phyloP scores from a whole-genome alignment of 441 rosid species.

The Syzygium syzygioides region DNA sequence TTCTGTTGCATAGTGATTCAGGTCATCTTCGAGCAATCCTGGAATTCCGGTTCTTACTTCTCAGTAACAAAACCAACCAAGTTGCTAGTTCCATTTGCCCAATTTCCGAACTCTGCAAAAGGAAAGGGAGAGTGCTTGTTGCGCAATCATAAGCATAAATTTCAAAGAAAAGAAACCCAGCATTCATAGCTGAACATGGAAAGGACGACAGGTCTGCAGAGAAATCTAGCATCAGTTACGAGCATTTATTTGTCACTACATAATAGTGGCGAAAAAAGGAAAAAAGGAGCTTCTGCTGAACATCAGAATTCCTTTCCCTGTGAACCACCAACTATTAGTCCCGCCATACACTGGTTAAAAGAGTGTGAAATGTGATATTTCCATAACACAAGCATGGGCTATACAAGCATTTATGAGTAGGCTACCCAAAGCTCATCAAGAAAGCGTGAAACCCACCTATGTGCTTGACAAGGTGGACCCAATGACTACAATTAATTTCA shows the following conservation, averaged over 20 bases:
- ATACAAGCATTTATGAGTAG: neutral
- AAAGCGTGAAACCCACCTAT: neutral
- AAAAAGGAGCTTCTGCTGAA: neutral
- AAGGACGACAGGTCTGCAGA: neutral
- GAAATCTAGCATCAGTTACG: neutral
- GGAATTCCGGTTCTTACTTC: neutral
- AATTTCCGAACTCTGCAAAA: neutral
- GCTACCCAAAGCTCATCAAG: neutral
- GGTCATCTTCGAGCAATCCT: neutral
- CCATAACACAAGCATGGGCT: neutral
- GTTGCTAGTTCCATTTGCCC: neutral
- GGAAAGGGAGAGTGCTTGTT: neutral
- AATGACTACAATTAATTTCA: neutral
- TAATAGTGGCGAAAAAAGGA: neutral
- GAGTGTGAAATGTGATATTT: neutral
- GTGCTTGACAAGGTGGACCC: neutral
- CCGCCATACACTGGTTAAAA: neutral
- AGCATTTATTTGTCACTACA: neutral
- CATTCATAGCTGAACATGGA: neutral
- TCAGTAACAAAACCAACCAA: neutral
- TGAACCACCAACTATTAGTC: neutral
- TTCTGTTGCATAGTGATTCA: neutral
- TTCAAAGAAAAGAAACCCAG: neutral
- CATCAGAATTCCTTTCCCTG: neutral
- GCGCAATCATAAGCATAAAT: neutral